Percentiles rank a stretch among this genome's conserved stretches.
These are phyloP conservation scores for Malassezia psittaci DNA, from an alignment of 1,284 basidiomycete genomes.

Conservation along the genomic window DNA sequence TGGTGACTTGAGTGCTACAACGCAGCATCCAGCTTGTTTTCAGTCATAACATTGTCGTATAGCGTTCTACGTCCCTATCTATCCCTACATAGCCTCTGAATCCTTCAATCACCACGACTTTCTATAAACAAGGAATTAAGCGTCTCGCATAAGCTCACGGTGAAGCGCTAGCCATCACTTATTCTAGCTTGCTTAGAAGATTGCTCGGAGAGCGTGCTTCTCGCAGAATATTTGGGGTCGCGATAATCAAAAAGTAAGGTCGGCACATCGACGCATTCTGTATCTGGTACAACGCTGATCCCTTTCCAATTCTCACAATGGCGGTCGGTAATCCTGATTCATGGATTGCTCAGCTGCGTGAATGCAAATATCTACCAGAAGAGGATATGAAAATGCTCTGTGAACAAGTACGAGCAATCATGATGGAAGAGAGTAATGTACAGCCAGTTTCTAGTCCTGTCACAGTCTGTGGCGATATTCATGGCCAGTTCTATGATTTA, in stretches of 20 bases:
- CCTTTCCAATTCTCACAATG: neutral
- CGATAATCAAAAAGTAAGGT: too few relatives aligned
- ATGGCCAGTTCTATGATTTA: constrained; percentile 92
- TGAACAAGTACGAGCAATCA: constrained; percentile 67
- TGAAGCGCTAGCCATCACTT: neutral
- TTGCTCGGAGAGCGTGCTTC: neutral
- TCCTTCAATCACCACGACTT: too few relatives aligned
- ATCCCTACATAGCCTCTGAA: too few relatives aligned
- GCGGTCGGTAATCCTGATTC: constrained; percentile 33
- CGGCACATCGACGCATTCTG: too few relatives aligned
- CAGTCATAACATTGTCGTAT: too few relatives aligned
- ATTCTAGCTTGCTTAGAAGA: neutral
- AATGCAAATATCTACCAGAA: constrained; percentile 79
- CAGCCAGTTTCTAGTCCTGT: constrained; percentile 83
- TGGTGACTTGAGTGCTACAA: too few relatives aligned
- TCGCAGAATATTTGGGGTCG: too few relatives aligned
- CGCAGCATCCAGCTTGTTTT: too few relatives aligned
- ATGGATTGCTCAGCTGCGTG: constrained; percentile 57
- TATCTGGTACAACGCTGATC: too few relatives aligned
- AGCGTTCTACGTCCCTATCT: too few relatives aligned
- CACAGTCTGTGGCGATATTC: constrained; percentile 86
- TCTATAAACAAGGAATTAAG: neutral
- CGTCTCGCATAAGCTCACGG: neutral
- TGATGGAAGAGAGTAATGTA: constrained; percentile 91
- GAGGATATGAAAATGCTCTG: constrained; percentile 82